Evolutionary conservation across 2,329 filamentous ascomycete species (phyloP).

Genomic region (Gyromitra esculenta): DNA sequence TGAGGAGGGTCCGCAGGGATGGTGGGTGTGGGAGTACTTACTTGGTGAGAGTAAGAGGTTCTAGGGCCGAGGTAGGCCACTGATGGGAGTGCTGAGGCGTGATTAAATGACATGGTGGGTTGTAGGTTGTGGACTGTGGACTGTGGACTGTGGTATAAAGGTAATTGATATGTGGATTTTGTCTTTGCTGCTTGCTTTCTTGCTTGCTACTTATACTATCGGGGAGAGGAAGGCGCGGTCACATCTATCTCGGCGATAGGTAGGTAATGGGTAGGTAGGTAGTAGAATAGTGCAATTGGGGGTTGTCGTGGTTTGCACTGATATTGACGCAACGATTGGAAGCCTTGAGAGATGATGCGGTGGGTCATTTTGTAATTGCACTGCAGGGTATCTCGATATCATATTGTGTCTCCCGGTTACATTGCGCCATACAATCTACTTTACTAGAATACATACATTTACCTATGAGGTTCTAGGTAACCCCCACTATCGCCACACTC

Average conservation of each 20-base stretch:
- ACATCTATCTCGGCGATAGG: too few species aligned
- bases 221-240: too few species aligned
- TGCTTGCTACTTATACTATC: too few species aligned
- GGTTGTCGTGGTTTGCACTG: conserved; percentile 1
- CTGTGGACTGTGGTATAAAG: not conserved
- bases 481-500: too few species aligned
- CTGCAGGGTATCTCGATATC: not conserved
- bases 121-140: not conserved
- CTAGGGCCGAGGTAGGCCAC: conserved; percentile 72
- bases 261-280: too few species aligned
- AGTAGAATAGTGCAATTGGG: not conserved
- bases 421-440: too few species aligned
- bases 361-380: conserved; percentile 1
- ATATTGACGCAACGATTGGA: not conserved
- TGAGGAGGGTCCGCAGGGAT: conserved; percentile 47
- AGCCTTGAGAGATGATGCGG: not conserved
- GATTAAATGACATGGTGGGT: conserved; percentile 11
- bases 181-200: too few species aligned
- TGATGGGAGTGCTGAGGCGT: conserved; percentile 34
- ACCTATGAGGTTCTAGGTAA: too few species aligned
- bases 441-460: too few species aligned
- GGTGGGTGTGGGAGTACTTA: conserved; percentile 58
- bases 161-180: too few species aligned
- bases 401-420: not conserved
- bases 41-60: conserved; percentile 76